Percentiles rank a stretch among this genome's conserved stretches.
Evolutionary conservation across 306 rosid species (phyloP).

Genomic region (Vachellia collinsii): DNA sequence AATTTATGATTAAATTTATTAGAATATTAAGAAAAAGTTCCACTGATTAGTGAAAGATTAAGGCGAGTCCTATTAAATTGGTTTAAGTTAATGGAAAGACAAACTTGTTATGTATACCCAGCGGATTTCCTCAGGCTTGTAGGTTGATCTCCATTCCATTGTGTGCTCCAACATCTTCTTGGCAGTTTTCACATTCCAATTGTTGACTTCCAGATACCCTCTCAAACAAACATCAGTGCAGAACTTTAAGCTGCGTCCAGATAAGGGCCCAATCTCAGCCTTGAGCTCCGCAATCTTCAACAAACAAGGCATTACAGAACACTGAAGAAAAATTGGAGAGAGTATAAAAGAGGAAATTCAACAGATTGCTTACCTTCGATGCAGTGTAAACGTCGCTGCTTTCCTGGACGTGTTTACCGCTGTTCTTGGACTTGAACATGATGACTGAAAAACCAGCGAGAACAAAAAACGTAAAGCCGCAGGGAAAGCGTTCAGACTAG

Average conservation of each 20-base stretch:
- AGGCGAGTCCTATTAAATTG: no score
- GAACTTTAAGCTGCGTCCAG: constrained; percentile 37
- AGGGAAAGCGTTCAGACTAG: background rate
- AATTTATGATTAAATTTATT: constrained; percentile 16
- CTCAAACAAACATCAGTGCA: constrained; percentile 68
- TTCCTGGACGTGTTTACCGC: constrained; percentile 6
- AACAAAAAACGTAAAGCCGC: constrained; percentile 11
- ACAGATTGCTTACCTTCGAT: constrained; percentile 23
- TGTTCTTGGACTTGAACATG: constrained; percentile 28
- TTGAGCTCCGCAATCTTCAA: constrained; percentile 38
- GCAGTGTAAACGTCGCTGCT: constrained; percentile 1
- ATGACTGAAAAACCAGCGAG: background rate
- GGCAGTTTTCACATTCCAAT: constrained; percentile 74
- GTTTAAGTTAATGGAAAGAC: no score
- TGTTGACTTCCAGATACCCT: constrained; percentile 74
- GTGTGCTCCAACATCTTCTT: constrained; percentile 75
- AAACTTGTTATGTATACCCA: constrained; percentile 57
- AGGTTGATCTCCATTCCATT: constrained; percentile 72
- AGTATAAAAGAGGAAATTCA: background rate
- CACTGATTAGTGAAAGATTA: no score
- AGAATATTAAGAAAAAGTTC: no score
- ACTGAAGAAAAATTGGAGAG: background rate
- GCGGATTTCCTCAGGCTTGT: constrained; percentile 82
- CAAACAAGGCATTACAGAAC: background rate
- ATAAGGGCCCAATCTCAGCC: constrained; percentile 44